Evolutionary conservation across 805 yeast genomes (phyloP).

Genomic region (Tetrapisispora nanseiensis): DNA sequence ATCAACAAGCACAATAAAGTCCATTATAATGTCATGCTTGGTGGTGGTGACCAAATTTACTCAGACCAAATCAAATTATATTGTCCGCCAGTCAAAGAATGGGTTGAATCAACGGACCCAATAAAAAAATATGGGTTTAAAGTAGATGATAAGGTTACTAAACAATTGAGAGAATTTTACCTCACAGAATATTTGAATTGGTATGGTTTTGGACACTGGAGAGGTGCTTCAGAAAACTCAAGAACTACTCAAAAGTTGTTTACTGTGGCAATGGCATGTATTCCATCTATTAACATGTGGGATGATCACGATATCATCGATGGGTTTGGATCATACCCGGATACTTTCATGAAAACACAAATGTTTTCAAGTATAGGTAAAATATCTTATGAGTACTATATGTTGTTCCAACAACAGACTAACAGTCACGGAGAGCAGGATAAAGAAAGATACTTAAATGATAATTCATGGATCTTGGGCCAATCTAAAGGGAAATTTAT

Average conservation of each 20-base stretch:
- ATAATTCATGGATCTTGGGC: slow-evolving; percentile 57
- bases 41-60: slow-evolving; percentile 96
- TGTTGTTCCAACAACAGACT: slow-evolving; percentile 86
- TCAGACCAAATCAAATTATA: slow-evolving; percentile 67
- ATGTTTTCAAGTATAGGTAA: slow-evolving; percentile 66
- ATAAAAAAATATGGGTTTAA: slow-evolving; percentile 36
- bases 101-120: slow-evolving; percentile 51
- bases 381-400: slow-evolving; percentile 73
- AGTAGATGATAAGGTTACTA: slow-evolving; percentile 38
- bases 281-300: slow-evolving; percentile 77
- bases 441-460: slow-evolving; percentile 28
- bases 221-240: slow-evolving; percentile 46
- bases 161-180: slow-evolving; percentile 57
- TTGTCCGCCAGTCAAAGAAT: slow-evolving; percentile 43
- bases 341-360: slow-evolving; percentile 60
- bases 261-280: slow-evolving; percentile 69
- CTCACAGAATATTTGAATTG: slow-evolving; percentile 67
- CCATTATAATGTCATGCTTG: slow-evolving; percentile 85
- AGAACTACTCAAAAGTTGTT: slow-evolving; percentile 55
- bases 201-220: slow-evolving; percentile 89
- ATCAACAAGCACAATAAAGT: slow-evolving; percentile 52
- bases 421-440: slow-evolving; percentile 29
- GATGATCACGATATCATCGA: slow-evolving; percentile 97
- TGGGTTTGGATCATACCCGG: slow-evolving; percentile 85
- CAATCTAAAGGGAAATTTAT: slow-evolving; percentile 50